Conservation (phyloP, 208 protist species). For the Novymonas esmeraldas region DNA sequence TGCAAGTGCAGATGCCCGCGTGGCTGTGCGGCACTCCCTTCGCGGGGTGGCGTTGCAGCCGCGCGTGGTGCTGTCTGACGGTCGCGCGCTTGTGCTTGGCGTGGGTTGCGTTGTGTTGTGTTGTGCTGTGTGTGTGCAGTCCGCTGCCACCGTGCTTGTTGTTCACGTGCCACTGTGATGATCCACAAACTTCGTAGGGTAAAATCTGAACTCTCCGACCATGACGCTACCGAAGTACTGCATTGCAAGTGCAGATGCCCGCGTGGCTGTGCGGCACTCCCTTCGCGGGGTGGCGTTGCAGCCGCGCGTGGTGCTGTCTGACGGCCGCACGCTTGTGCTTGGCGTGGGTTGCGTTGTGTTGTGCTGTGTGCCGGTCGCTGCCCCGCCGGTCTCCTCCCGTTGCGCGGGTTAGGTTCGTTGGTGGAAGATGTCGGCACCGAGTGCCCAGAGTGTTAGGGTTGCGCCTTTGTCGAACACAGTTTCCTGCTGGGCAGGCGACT, state of each 20-base stretch:
- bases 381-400: no score
- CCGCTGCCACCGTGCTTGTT: no score
- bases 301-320: conserved; percentile 6
- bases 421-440: no score
- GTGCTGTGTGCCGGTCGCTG: no score
- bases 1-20: not conserved
- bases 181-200: conserved; percentile 51
- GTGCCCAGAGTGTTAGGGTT: no score
- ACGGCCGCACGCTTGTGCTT: conserved; percentile 5
- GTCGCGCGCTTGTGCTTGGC: not conserved
- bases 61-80: conserved; percentile 11
- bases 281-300: not conserved
- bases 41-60: not conserved
- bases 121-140: no score
- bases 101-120: no score
- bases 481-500: no score
- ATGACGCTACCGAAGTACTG: conserved; percentile 30
- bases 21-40: not conserved
- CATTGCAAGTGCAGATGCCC: conserved; percentile 2
- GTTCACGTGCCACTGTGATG: no score
- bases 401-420: no score
- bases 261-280: not conserved
- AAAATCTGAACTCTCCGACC: conserved; percentile 53
- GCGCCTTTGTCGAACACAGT: no score
- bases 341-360: no score